Base-by-base conservation (phyloP, 805 yeast genomes). In the Brettanomyces nanus region DNA sequence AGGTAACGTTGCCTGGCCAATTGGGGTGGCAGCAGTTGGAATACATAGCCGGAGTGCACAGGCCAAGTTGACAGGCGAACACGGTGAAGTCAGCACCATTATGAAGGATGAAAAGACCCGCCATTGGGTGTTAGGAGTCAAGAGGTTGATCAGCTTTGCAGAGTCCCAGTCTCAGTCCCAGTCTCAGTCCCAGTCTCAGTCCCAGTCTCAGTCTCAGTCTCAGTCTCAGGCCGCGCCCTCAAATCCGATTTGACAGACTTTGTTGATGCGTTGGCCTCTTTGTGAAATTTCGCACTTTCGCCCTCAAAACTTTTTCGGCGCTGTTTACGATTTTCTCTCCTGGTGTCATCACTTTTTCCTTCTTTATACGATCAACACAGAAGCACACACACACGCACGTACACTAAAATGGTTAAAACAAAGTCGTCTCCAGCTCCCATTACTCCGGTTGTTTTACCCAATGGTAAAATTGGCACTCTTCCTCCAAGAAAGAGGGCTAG, bases 401-500 rank as follows among this genome's bases (percentile, higher is more conserved):
- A 23, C 26, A 23, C 11, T 9, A 23, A 11, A 7, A 11, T 9
- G 11, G 27, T 34, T 31, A 31, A 31, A 9, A 20, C 37, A 13
- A 34, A 34, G 27, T n/a, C 18, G 3, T 5, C 25, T 19, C 13
- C 26, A 9, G 13, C 11, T 6, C 14, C 41, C 49, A 22, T 25
- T 45, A 18, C 38, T 9, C 38, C 38, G 13, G 22, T 35, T 17
- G 33, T 35, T 20, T 18, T 35, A 15, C 29, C 38, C n/a, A 35
- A 35, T 28, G 38, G 38, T 21, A 35, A 35, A 23, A 26, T 35
- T 18, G 56, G 53, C 19, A 41, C 48, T 19, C 66, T 90, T 42
- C 96, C 97, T 22, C 97, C 97, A 38, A 75, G 97, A 47, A 92
- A 92, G 68, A 77, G 97, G 50, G 97, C 98, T 5, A 86, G 84